Base-by-base conservation (phyloP, 192 early-diverging fungal species). In the Haplosporangium gracile region DNA sequence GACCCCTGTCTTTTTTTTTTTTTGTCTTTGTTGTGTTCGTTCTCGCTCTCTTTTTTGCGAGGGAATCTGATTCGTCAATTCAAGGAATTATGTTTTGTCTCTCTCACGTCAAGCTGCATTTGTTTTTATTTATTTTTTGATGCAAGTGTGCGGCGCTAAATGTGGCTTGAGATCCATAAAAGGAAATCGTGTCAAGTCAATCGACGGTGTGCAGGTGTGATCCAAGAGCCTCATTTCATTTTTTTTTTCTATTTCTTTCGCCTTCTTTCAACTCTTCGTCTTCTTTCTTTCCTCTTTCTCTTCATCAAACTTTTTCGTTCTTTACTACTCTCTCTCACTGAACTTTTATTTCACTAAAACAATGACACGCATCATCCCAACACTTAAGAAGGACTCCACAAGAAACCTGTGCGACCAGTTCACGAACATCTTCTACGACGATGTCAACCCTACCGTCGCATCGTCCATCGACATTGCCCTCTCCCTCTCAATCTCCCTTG, bases 391-490 rank as follows among this genome's bases (percentile, higher is more conserved):
- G 51, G 75, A 83, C 47, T 55, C 76, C 32, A 83, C 75, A 18
- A 38, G 81, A 1, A 68, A 71, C 24, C 81, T 82, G n/a, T 82
- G 81, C 60, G 81, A 83, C 60, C 38, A 83, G 60, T 83, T 77
- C 71, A 83, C 75, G 20, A 78, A 69, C 47, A 63, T 83, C 70
- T 83, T 83, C 73, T 76, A 83, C 47, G 57, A 39, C 34, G 69
- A 57, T 51, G 16, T 49, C 8, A 11, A 10, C 29, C 69, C 45
- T 45, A 57, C 65, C 22, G 15, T 45, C 36, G 15, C 71, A 2
- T 38, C 24, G 72, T 65, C 72, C 11, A 32, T 32, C 15, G 45
- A 22, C 32, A 38, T 43, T 65, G 29, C 57, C 72, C 49, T 34
- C 16, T 26, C 36, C n/a, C 11, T 55, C 15, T 40, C 39, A 20